Base-by-base conservation (phyloP, 169 alveolate genomes). In the Eimeria sp. region DNA sequence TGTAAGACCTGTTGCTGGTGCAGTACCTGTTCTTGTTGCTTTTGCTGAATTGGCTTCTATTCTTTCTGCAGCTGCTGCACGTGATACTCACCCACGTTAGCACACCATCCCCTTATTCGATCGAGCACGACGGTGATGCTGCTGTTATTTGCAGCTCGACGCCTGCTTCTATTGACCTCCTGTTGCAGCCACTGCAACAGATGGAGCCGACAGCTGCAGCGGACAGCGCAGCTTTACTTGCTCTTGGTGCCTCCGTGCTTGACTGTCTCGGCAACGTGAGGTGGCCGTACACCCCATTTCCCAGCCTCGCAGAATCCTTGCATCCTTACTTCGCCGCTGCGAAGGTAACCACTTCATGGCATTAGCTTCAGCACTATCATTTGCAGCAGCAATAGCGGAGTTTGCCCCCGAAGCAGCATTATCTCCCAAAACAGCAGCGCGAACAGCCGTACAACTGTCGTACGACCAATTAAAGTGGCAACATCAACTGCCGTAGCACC, bases 211-310 rank as follows among this genome's bases (percentile, higher is more conserved):
- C 87, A 72, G 43, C 73, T 16, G 80, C 72, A 72, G 87, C 94
- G 20, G 94, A 89, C 70, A 40, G 73, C 73, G 72, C 51, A 63
- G 49, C 84, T 25, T 83, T 92, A 49, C 90, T 92, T 65, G 75
- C 91, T 34, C 67, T 92, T 27, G 88, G 86, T 61, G 95, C 95
- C 20, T 18, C 95, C 6, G 82, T 76, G 30, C 20, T 92, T 25
- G 95, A 92, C 67, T 76, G 92, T 84, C 86, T 92, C 13, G 95
- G 95, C 67, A 92, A 92, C 70, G 14, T 92, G 89, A 92, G 86
- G 95, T 92, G 95, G 70, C 90, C 91, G 27, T 92, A 92, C 95
- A 92, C 95, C 91, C 95, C 95, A 10, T 58, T 72, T 47, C 95
- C 95, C 34, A 73, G 73, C n/a, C 88, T 34, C 30, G 84, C 90